Conservation (phyloP, 352 stramenopile species). For the Halophytophthora polymorphica region DNA sequence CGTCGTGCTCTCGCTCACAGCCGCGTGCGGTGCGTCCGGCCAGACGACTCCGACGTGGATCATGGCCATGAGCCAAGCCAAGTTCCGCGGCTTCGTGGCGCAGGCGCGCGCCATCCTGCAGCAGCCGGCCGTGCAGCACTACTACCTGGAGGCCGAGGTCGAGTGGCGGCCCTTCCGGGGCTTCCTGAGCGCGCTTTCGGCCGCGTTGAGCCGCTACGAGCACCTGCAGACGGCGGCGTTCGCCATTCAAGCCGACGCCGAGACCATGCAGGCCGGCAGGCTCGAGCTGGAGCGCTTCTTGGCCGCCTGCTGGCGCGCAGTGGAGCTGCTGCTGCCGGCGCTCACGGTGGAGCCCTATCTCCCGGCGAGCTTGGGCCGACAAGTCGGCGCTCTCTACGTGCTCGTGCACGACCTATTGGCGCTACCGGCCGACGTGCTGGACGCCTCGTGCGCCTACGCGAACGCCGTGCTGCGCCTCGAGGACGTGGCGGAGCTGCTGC, state of each 20-base stretch:
- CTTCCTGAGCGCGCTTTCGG: conserved; percentile 37
- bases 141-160: conserved; percentile 10
- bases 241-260: conserved; percentile 33
- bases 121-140: conserved; percentile 25
- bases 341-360: conserved; percentile 45
- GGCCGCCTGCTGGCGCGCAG: conserved; percentile 36
- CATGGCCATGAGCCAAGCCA: conserved; percentile 60
- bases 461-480: conserved; percentile 56
- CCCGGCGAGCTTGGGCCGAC: conserved; percentile 23
- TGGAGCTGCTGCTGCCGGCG: conserved; percentile 44
- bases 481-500: conserved; percentile 40
- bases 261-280: conserved; percentile 31
- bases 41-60: conserved; percentile 44
- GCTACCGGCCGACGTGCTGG: conserved; percentile 43
- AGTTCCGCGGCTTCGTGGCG: conserved; percentile 46
- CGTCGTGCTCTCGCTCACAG: conserved; percentile 37
- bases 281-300: conserved; percentile 46
- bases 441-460: conserved; percentile 51
- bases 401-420: conserved; percentile 54
- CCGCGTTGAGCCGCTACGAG: conserved; percentile 36
- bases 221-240: conserved; percentile 38
- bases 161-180: conserved; percentile 51
- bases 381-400: conserved; percentile 43
- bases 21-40: conserved; percentile 16
- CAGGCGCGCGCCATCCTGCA: conserved; percentile 42